These are phyloP conservation scores for Colletotrichum scovillei DNA, from an alignment of 2,329 filamentous ascomycete genomes.

Conservation along the genomic window DNA sequence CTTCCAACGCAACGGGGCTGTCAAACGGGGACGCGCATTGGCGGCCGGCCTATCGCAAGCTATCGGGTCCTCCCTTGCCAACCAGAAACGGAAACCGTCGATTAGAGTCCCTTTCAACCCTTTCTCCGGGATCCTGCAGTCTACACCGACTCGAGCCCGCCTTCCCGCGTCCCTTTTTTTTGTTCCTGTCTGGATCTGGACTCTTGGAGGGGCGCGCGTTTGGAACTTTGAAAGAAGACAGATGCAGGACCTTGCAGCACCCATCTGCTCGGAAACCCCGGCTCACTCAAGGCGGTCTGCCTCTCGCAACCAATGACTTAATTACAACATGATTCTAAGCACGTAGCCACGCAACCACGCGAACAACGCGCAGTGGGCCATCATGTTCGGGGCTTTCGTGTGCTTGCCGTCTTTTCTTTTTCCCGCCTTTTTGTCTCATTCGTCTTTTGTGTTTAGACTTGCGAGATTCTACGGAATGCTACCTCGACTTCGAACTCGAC, in stretches of 20 bases:
- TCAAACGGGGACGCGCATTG: constrained; percentile 7
- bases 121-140: neutral
- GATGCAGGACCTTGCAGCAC: constrained; percentile 4
- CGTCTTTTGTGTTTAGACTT: neutral
- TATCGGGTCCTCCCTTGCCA: constrained; percentile 21
- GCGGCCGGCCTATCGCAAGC: constrained; percentile 22
- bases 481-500: neutral
- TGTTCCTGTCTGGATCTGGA: neutral
- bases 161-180: constrained; percentile 3
- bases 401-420: neutral
- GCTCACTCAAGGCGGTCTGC: constrained; percentile 5
- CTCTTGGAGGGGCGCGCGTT: neutral
- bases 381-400: neutral
- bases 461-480: neutral
- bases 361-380: neutral
- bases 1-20: constrained; percentile 16
- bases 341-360: neutral
- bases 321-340: constrained; percentile 17
- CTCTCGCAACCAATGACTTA: neutral
- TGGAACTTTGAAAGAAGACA: constrained; percentile 1
- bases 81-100: constrained; percentile 1
- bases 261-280: constrained; percentile 28
- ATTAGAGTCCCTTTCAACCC: constrained; percentile 6
- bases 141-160: constrained; percentile 22
- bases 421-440: neutral